Evolutionary conservation across 169 alveolate genomes (phyloP), one percentile per base, ranked within the genome.

Genomic region (Cryptosporidium ryanae): DNA sequence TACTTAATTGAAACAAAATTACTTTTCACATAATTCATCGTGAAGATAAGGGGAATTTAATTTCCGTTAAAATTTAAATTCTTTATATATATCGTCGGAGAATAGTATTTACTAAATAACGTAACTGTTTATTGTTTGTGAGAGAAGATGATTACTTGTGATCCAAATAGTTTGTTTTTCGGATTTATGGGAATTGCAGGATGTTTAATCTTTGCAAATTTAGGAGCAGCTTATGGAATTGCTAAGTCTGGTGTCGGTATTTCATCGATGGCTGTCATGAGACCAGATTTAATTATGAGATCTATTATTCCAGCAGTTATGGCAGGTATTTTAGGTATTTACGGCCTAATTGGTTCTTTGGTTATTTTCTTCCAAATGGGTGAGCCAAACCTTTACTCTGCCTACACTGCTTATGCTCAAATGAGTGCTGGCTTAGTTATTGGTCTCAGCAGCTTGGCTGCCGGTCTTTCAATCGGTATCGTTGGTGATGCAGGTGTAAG

Each of bases 401-500:
- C 94, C 25, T 91, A 91, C 92, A 59, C 93, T 23, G 99, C 99
- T 57, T 98, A 96, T 92, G 94, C 98, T 27, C 99, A 98, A 90
- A 92, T 98, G 57, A 94, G 99, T 65, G 96, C 99, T 31, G 99
- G 99, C 52, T 93, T 96, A 46, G 95, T 97, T 76, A 97, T 98
- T 84, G 99, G 99, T 50, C 82, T 97, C 61, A 93, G 97, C 71
- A 92, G 95, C 70, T 91, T 95, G 96, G 99, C 99, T 59, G 99
- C 99, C 44, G 99, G 99, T 44, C 91, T 98, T 43, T 98, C 99
- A 65, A 98, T 98, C 76, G 99, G 99, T 57, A 97, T 98, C 48
- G 99, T 98, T 50, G 99, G 99, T 64, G 99, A 98, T 90, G 99
- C 99, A 25, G 99, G 99, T 91, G 99, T 98, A 49, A 96, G 99